phyloP scores from a whole-genome alignment of 129 eudicot species.

The Flaveria ramosissima region DNA sequence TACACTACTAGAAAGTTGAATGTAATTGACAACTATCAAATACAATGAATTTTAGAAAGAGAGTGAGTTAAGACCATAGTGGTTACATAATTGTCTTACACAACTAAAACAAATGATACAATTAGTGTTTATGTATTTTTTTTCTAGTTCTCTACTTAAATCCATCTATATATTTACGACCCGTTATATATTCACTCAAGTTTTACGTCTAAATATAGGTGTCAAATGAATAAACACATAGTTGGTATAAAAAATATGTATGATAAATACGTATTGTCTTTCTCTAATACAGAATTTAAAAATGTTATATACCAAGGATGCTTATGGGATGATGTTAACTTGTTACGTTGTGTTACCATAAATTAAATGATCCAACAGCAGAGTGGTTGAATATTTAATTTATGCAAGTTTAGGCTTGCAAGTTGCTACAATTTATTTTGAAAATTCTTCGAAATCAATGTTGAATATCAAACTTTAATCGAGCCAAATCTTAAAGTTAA shows the following conservation, averaged over 20 bases:
- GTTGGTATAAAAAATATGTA: no score
- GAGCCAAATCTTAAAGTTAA: neutral
- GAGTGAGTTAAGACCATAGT: no score
- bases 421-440: conserved; percentile 24
- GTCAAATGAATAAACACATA: no score
- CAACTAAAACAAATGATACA: no score
- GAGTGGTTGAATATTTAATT: conserved; percentile 16
- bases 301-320: neutral
- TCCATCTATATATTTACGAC: no score
- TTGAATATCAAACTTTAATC: neutral
- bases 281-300: neutral
- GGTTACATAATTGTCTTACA: no score
- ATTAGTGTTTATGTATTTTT: no score
- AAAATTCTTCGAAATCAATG: conserved; percentile 7
- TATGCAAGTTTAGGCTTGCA: neutral
- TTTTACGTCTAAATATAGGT: no score
- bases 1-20: neutral
- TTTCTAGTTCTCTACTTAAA: no score
- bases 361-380: neutral
- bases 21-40: neutral
- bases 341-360: neutral
- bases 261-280: neutral
- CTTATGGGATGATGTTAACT: neutral
- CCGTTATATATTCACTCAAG: no score
- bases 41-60: neutral